Percentiles rank a stretch among this genome's conserved stretches.
These are phyloP conservation scores for Exophiala spinifera DNA, from an alignment of 2,329 filamentous ascomycete species.

Conservation along the genomic window DNA sequence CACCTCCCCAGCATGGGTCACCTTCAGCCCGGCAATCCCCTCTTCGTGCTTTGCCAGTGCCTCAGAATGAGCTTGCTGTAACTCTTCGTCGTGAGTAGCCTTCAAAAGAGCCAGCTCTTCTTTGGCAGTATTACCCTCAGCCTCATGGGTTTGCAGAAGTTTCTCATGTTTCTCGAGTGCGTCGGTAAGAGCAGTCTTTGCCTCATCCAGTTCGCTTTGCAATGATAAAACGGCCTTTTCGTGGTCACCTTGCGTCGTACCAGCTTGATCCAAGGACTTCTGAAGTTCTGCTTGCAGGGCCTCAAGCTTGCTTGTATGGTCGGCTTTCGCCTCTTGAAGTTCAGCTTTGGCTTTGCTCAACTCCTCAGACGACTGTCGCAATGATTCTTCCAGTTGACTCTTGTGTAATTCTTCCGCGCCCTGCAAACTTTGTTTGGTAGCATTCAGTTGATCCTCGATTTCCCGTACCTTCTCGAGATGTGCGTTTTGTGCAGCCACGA, in stretches of 20 bases:
- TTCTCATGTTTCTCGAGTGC: conserved; percentile 5
- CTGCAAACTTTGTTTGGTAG: conserved; percentile 36
- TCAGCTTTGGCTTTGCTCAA: conserved; percentile 34
- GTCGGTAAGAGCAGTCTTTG: conserved; percentile 10
- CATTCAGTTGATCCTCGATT: conserved; percentile 33
- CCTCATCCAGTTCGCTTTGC: conserved; percentile 11
- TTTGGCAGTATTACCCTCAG: conserved; percentile 4
- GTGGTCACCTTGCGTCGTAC: conserved; percentile 3
- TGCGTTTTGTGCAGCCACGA: conserved; percentile 26
- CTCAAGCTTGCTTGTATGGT: conserved; percentile 11
- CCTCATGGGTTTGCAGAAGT: conserved; percentile 7
- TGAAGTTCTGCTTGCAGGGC: conserved; percentile 17
- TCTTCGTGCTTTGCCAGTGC: conserved; percentile 10
- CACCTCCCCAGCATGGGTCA: conserved; percentile 13
- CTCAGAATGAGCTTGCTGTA: conserved; percentile 6
- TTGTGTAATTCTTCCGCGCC: conserved; percentile 32
- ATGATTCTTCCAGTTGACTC: conserved; percentile 34
- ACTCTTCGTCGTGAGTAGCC: conserved; percentile 12
- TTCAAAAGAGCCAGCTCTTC: conserved; percentile 17
- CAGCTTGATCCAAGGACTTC: conserved; percentile 5
- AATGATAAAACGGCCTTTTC: conserved; percentile 7
- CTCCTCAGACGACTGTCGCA: conserved; percentile 32
- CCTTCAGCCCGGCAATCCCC: conserved; percentile 6
- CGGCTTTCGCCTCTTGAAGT: conserved; percentile 21
- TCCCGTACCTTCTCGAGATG: conserved; percentile 14